Base-by-base conservation (phyloP, 805 yeast genomes). In the Myxozyma nipponensis region DNA sequence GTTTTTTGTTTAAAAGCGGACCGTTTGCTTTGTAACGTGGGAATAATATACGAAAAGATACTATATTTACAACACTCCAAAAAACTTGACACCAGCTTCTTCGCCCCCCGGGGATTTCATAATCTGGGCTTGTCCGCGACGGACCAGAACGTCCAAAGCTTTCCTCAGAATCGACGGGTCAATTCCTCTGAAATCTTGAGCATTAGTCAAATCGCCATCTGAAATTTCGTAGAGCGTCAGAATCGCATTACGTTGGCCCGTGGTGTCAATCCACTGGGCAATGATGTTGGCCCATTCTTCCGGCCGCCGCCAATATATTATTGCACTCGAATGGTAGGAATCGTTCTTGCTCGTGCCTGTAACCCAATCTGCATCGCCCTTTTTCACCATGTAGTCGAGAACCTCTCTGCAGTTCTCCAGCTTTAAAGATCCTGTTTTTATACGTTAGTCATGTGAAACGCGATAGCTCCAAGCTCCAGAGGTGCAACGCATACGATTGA, bases 171-270 rank as follows among this genome's bases (percentile, higher is more conserved):
- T 62, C 13, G 64, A 62, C 34, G 76, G 71, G 58, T 86, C 88
- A 58, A 89, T 75, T 13, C 79, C 79, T 47, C 74, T 74, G 59
- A 90, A 82, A 39, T 77, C 83, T 61, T 81, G 79, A 3, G 74
- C 72, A 1, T 65, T 50, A 1, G 79, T 77, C 46, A 77, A 66
- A 40, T 84, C 91, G 46, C 86, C 83, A 50, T 79, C 77, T 0
- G 83, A 72, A 34, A 91, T 65, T 67, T 91, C 98, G 66, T 86
- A 89, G 15, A 89, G 66, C 0, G 98, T 91, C 45, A 91, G 69
- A 1, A 91, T 83, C 1, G 83, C 73, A 4, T 86, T 86, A 47
- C 76, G 70, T 62, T 88, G 95, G 0, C 96, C 96, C 0, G 91
- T 78, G 19, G 73, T 70, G 47, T 85, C 90, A n/a, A 80, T 52